Evolutionary conservation across 2,329 filamentous ascomycete species (phyloP), one percentile per base, ranked within the genome.

Genomic region (Beauveria rudraprayagi): DNA sequence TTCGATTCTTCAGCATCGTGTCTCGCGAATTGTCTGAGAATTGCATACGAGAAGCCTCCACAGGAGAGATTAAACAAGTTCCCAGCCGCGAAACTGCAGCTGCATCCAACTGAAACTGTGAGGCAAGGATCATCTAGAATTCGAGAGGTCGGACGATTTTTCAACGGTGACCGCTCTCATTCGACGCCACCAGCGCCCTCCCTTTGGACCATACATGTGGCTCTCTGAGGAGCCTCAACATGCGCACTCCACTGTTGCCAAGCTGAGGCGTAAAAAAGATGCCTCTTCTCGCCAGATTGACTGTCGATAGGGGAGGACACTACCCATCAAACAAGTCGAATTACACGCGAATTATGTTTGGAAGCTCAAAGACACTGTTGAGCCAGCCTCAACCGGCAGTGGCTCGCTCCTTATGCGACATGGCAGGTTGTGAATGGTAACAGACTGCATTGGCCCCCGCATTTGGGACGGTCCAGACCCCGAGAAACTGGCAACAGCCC

Each of bases 401-500:
- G 5, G 26, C 17, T 40, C 50, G 14, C 9, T 11, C 26, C 16
- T 46, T 40, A 41, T 28, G 41, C 48, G 16, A 37, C 50, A 46
- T 47, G 28, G 22, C 26, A 40, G n/a, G n/a, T 37, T 59, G 37
- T 19, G 40, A 59, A 54, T 60, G 57, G 41, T 22, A 34, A 54
- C 57, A 60, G 26, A 60, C 22, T 37, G 41, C 6, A 48, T 40
- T n/a, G 7, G 28, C 41, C 57, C 57, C 57, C 57, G 57, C 57
- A 60, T 14, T 22, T 52, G 37, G 50, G 50, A 52, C 28, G 57
- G 57, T 52, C 56, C 24, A 60, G 57, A 47, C 57, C 47, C 37
- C 44, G 56, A 34, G 19, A 60, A 24, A 47, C 37, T 26, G 40
- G 57, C 57, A 54, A 52, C 56, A 60, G 48, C 57, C 57, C 57